These are phyloP conservation scores for Dioscorea zingiberensis DNA, from an alignment of 106 monocot genomes.

Conservation along the genomic window DNA sequence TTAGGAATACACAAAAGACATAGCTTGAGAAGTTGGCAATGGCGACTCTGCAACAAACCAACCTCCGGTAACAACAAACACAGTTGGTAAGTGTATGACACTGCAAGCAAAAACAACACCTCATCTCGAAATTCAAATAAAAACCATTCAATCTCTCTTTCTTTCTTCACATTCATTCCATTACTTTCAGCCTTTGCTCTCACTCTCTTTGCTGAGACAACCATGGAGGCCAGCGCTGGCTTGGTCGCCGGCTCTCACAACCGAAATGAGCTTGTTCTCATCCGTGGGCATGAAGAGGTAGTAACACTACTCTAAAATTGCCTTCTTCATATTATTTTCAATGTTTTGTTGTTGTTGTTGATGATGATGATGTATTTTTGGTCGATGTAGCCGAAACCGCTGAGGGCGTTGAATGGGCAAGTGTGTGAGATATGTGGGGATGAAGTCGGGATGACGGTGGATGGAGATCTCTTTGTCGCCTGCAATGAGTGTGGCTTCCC, in stretches of 20 bases:
- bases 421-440: constrained; percentile 95
- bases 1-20: neutral
- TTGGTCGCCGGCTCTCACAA: constrained; percentile 92
- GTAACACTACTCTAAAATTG: too few species aligned
- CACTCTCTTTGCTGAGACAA: neutral
- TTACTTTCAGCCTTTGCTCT: neutral
- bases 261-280: constrained; percentile 93
- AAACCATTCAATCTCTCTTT: constrained; percentile 6
- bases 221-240: constrained; percentile 83
- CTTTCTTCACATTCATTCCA: neutral
- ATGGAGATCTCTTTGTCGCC: constrained; percentile 86
- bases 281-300: constrained; percentile 94
- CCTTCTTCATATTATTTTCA: neutral
- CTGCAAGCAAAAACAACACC: constrained; percentile 4
- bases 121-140: constrained; percentile 21
- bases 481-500: constrained; percentile 95
- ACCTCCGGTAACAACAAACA: constrained; percentile 27
- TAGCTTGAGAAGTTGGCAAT: constrained; percentile 76
- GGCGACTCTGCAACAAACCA: constrained; percentile 76
- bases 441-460: constrained; percentile 62
- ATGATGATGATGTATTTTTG: neutral
- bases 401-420: constrained; percentile 55
- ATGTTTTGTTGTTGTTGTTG: neutral
- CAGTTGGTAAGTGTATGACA: constrained; percentile 10
- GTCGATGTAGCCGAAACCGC: constrained; percentile 49